phyloP scores from a whole-genome alignment of 768 basidiomycete species.

The Suillus ampliporus region DNA sequence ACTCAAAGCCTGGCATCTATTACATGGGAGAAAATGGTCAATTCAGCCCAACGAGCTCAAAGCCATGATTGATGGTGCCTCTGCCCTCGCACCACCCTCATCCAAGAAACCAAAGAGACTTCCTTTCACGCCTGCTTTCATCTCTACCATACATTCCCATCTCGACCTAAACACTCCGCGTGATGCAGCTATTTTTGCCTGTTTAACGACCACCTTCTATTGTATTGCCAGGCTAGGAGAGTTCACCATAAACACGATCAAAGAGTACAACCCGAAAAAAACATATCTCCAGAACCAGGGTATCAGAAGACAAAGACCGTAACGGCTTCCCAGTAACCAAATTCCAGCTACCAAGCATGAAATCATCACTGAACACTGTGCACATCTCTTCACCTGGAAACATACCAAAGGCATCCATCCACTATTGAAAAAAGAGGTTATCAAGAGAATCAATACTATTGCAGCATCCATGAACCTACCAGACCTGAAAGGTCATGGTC shows the following conservation, averaged over 20 bases:
- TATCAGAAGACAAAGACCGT: no score
- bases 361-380: no score
- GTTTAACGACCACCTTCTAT: slow-evolving; percentile 44
- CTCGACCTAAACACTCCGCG: slow-evolving; percentile 20
- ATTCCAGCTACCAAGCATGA: no score
- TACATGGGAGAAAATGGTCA: slow-evolving; percentile 26
- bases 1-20: slow-evolving; percentile 31
- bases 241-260: slow-evolving; percentile 36
- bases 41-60: slow-evolving; percentile 20
- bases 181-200: slow-evolving; percentile 43
- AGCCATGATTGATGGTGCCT: slow-evolving; percentile 7
- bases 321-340: no score
- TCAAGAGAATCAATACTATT: no score
- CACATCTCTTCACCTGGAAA: no score
- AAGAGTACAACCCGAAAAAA: no score
- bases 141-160: slow-evolving; percentile 34
- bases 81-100: background rate
- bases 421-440: no score
- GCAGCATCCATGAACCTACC: background rate
- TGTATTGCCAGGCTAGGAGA: slow-evolving; percentile 41
- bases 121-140: no score
- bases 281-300: no score
- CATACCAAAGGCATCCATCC: no score
- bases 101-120: background rate
- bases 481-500: no score